These are phyloP conservation scores for Suillus subluteus DNA, from an alignment of 768 basidiomycete genomes.

Conservation along the genomic window DNA sequence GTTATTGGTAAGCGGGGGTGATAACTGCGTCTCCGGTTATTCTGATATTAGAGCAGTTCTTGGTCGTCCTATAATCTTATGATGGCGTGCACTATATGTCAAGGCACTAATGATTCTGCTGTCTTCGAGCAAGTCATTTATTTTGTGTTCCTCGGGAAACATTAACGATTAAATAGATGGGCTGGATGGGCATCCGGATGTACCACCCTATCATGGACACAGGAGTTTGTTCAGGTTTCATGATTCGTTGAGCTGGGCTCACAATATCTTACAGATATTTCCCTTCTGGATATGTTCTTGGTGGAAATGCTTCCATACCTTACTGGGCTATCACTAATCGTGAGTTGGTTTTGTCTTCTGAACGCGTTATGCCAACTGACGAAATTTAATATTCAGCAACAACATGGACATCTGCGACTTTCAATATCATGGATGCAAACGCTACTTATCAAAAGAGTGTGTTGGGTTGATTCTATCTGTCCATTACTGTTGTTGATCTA, in stretches of 20 bases:
- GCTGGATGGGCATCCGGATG: constrained; percentile 13
- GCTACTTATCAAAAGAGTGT: constrained; percentile 11
- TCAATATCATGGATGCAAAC: constrained; percentile 34
- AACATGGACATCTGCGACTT: constrained; percentile 34
- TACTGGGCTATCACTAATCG: constrained; percentile 52
- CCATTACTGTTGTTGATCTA: neutral
- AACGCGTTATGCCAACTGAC: neutral
- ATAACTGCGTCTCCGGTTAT: neutral
- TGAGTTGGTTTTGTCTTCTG: constrained; percentile 30
- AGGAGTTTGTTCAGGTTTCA: neutral
- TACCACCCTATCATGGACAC: neutral
- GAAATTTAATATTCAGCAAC: constrained; percentile 36
- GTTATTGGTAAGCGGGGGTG: constrained; percentile 29
- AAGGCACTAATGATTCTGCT: constrained; percentile 29
- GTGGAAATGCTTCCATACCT: constrained; percentile 42
- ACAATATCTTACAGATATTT: constrained; percentile 33
- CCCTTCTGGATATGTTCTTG: constrained; percentile 41
- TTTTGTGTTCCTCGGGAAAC: neutral
- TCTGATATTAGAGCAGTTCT: constrained; percentile 39
- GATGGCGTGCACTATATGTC: constrained; percentile 55
- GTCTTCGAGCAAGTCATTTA: constrained; percentile 35
- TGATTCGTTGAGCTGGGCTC: neutral
- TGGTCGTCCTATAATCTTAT: constrained; percentile 61
- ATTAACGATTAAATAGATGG: constrained; percentile 22
- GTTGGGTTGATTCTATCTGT: constrained; percentile 13